Conservation (phyloP, 202 grass and related monocot genomes). For the Carex arenaria region DNA sequence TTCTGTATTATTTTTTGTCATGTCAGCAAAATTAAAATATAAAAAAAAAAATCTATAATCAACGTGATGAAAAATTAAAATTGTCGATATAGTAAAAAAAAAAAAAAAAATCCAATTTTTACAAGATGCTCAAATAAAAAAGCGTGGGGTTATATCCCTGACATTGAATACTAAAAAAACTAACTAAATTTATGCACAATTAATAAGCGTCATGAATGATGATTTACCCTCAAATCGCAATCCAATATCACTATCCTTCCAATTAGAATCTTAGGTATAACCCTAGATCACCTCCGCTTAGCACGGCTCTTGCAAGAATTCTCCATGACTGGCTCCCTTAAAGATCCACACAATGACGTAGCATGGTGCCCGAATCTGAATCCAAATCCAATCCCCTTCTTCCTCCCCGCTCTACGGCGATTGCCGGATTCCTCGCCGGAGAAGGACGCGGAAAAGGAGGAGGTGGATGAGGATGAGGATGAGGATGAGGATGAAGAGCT, state of each 20-base stretch:
- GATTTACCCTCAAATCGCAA: background rate
- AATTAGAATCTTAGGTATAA: background rate
- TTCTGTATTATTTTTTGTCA: no score
- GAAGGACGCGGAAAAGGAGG: background rate
- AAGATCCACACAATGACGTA: background rate
- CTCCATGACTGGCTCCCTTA: background rate
- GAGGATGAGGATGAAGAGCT: background rate
- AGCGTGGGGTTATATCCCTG: background rate
- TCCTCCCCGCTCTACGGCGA: background rate
- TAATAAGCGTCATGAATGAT: background rate
- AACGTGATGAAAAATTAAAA: no score
- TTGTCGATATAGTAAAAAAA: no score
- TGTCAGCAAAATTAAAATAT: no score
- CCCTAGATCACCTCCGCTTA: background rate
- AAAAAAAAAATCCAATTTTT: no score
- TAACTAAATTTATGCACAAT: background rate
- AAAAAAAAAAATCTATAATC: no score
- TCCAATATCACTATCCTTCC: background rate
- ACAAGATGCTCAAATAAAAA: background rate
- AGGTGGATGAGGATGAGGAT: background rate
- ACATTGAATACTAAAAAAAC: background rate
- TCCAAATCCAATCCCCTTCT: background rate
- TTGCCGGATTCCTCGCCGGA: background rate
- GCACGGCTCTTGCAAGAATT: background rate
- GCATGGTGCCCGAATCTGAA: slow-evolving; percentile 12